Evolutionary conservation across 129 eudicot species (phyloP).

Genomic region (Arctium minus): DNA sequence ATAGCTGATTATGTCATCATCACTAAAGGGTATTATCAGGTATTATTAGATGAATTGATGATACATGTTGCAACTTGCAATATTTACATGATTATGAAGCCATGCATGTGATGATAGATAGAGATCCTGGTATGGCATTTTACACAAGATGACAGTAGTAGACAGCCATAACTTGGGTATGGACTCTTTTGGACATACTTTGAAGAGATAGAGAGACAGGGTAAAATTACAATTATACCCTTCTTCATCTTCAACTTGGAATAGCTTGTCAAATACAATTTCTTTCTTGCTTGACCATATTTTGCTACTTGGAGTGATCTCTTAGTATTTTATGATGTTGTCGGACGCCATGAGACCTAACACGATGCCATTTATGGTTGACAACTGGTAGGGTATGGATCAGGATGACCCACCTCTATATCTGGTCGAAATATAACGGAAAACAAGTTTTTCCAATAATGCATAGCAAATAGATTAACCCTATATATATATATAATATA

Average conservation of each 20-base stretch:
- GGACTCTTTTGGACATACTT: conserved; percentile 28
- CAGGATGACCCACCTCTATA: neutral
- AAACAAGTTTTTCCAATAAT: neutral
- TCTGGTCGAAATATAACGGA: neutral
- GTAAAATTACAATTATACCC: conserved; percentile 2
- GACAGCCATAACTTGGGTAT: conserved; percentile 23
- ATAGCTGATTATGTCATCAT: neutral
- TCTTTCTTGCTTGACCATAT: neutral
- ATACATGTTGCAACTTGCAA: neutral
- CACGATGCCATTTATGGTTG: neutral
- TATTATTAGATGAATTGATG: neutral
- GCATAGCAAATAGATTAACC: neutral
- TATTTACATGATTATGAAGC: conserved; percentile 4
- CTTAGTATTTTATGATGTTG: neutral
- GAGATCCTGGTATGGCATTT: conserved; percentile 7
- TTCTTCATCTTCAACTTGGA: neutral
- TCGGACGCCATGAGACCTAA: neutral
- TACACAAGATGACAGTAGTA: conserved; percentile 8
- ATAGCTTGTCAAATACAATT: neutral
- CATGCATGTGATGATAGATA: conserved; percentile 24
- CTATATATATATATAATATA: no score
- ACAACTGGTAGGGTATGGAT: neutral
- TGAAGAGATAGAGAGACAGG: neutral
- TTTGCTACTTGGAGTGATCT: neutral
- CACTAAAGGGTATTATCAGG: conserved; percentile 12